Evolutionary conservation across 2,329 filamentous ascomycete genomes (phyloP), one percentile per base, ranked within the genome.

Genomic region (Aspergillus sp.): DNA sequence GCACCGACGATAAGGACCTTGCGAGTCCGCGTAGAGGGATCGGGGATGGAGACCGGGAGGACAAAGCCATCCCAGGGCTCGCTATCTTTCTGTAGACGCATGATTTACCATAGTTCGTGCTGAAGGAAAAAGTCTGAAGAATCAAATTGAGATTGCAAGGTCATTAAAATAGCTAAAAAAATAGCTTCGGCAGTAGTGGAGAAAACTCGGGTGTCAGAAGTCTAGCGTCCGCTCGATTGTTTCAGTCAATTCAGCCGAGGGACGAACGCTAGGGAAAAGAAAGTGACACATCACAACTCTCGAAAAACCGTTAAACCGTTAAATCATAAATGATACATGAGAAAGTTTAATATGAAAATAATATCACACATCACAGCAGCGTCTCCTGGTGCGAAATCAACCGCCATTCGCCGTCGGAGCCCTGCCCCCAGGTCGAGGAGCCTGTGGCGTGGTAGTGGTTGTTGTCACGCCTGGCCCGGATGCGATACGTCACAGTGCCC

Each of bases 401-500:
- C 55, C 68, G 68, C 75, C 75, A 77, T 60, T 77, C 75, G 15
- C 74, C 75, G 64, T 77, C 75, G 7, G 74, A 76, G 7, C 64
- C 74, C 62, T 77, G 75, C 28, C 72, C 72, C 75, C 75, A 77
- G 4, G 75, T 77, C 25, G 73, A 72, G 19, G 72, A 71, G 22
- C 70, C 72, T 1, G 70, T 73, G 0, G 71, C 74, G 15, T 65
- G 62, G 23, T 74, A 77, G 28, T 66, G 55, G 31, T 66, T 67
- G 25, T 70, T 64, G 2, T 70, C 72, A 11, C 69, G 62, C 4
- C 66, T 59, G 2, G 75, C 75, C 15, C 69, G 67, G 45, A 77
- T 64, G 43, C 69, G 68, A 59, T 76, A 77, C 6, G 75, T 76
- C 5, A 77, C 68, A 1, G 69, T 65, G 1, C 73, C 75, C 1